These are phyloP conservation scores for Colletotrichum salicis DNA, from an alignment of 2,329 filamentous ascomycete species.

Conservation along the genomic window DNA sequence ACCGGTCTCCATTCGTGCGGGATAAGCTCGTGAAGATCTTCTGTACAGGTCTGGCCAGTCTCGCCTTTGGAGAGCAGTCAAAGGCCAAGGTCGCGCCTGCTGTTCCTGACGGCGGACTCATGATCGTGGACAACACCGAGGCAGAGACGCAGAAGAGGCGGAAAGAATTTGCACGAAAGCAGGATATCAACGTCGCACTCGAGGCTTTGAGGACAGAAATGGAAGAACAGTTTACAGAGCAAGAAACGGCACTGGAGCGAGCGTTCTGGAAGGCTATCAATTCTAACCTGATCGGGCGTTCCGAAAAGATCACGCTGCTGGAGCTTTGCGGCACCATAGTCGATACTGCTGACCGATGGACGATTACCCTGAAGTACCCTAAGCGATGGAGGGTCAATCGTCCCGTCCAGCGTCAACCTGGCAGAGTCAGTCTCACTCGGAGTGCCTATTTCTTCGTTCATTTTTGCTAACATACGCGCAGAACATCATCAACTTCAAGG, in stretches of 20 bases:
- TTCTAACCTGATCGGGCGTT: conserved; percentile 50
- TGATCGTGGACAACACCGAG: conserved; percentile 49
- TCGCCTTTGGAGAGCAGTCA: conserved; percentile 71
- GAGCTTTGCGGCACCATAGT: conserved; percentile 60
- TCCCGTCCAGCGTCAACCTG: conserved; percentile 47
- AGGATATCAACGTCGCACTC: conserved; percentile 68
- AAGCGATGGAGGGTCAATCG: conserved; percentile 54
- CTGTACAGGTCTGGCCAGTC: conserved; percentile 67
- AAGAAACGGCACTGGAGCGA: conserved; percentile 52
- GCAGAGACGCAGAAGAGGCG: conserved; percentile 69
- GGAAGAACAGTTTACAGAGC: conserved; percentile 52
- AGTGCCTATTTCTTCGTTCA: neutral
- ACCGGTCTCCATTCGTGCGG: conserved; percentile 72
- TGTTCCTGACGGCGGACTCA: conserved; percentile 44
- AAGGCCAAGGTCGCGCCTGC: conserved; percentile 47
- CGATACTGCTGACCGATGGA: conserved; percentile 55
- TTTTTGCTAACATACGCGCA: conserved; percentile 37
- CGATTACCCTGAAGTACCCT: conserved; percentile 53
- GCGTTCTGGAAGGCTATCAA: conserved; percentile 57
- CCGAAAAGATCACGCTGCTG: conserved; percentile 54
- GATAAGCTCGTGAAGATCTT: conserved; percentile 69
- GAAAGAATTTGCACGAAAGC: conserved; percentile 72
- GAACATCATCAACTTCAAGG: conserved; percentile 52
- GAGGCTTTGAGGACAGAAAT: conserved; percentile 56
- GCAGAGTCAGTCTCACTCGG: conserved; percentile 45